phyloP scores from a whole-genome alignment of 1,284 basidiomycete genomes.

The Stereum hirsutum region DNA sequence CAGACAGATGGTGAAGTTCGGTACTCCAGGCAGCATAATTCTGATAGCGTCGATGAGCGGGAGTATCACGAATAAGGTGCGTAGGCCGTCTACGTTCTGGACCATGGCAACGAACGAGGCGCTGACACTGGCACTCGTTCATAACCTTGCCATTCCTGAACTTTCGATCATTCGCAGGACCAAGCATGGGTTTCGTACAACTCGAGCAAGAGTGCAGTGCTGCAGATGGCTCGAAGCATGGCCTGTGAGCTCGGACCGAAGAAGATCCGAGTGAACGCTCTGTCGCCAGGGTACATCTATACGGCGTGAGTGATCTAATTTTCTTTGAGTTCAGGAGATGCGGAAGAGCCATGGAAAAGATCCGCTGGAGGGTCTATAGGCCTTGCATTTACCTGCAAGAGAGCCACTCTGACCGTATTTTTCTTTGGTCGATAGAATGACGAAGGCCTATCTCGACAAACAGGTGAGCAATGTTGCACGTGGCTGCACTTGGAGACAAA shows the following conservation, averaged over 20 bases:
- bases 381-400: too few relatives aligned
- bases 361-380: too few relatives aligned
- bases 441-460: too few relatives aligned
- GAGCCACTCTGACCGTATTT: too few relatives aligned
- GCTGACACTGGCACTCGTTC: too few relatives aligned
- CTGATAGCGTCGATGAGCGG: slow-evolving; percentile 85
- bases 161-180: slow-evolving; percentile 29
- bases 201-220: slow-evolving; percentile 72
- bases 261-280: slow-evolving; percentile 65
- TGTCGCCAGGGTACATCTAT: slow-evolving; percentile 71
- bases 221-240: slow-evolving; percentile 79
- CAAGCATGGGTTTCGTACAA: slow-evolving; percentile 78
- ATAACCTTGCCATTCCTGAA: not conserved
- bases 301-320: slow-evolving; percentile 55
- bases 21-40: slow-evolving; percentile 71
- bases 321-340: too few relatives aligned
- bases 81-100: too few relatives aligned
- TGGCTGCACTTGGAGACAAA: too few relatives aligned
- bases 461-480: too few relatives aligned
- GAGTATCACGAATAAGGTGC: slow-evolving; percentile 71
- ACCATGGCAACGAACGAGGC: too few relatives aligned
- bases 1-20: slow-evolving; percentile 63
- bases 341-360: too few relatives aligned
- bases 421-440: too few relatives aligned
- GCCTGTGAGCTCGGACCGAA: slow-evolving; percentile 73